Evolutionary conservation across 148 eudicot species (phyloP), one percentile per base, ranked within the genome.

Genomic region (Drosera capensis): DNA sequence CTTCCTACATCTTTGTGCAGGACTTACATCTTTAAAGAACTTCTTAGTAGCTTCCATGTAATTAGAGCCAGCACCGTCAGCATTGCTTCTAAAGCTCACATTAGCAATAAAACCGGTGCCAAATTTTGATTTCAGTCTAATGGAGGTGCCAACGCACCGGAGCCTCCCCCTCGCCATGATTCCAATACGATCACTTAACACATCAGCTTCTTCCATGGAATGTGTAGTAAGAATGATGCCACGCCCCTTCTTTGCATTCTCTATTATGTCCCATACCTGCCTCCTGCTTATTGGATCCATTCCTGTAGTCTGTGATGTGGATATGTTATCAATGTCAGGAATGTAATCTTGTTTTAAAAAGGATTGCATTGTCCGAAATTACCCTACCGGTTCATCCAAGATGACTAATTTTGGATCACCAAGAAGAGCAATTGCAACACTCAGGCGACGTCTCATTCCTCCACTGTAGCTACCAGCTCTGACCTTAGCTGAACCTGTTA

Each of bases 81-180:
- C 8, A 26, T 41, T 52, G 30, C 62, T 71, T 35, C 57, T 44
- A 47, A 82, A 82, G 73, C 80, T 82, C 19, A 87, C 58, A 40
- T 70, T 79, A 35, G 78, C 62, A 52, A 79, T 58, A 53, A 79
- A 82, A 46, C 96, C 96, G 41, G 90, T 56, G 52, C 96, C 96
- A 54, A 87, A 87, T 31, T 66, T 70, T 24, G 90, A 87, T 47
- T 87, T 87, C 52, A 87, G 38, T 56, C 85, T 61, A 49, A 77
- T 79, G 4, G 96, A 87, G 20, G 82, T 87, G 43, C 96, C 96
- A 58, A 87, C 74, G 55, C 96, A 87, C 29, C 86, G 86, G 39
- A 87, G 96, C 61, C 80, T 79, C 15, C 96, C 96, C 59, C 82
- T 87, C 23, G 96, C 88, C 96, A 87, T 82, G 63, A 87, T 77